Evolutionary conservation across 176 grass and related monocot genomes (phyloP).

Genomic region (Metroxylon sagu): DNA sequence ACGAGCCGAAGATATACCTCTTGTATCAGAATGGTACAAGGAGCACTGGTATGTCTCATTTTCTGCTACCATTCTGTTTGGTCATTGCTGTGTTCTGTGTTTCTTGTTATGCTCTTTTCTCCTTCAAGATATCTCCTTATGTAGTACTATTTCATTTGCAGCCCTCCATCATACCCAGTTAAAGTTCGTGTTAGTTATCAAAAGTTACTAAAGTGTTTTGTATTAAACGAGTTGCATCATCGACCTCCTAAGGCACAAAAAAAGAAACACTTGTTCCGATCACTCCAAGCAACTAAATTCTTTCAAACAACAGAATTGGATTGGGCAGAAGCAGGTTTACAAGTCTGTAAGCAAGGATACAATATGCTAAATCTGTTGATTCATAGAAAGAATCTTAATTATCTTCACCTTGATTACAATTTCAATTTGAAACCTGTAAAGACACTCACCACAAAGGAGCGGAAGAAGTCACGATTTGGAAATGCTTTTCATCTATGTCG

Average conservation of each 20-base stretch:
- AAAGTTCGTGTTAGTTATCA: constrained; percentile 99
- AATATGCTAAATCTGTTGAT: constrained; percentile 99
- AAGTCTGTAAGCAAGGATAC: constrained; percentile 98
- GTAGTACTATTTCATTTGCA: constrained; percentile 36
- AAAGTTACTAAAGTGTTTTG: constrained; percentile 92
- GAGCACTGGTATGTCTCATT: constrained; percentile 71
- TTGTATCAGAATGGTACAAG: constrained; percentile 94
- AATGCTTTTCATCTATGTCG: constrained; percentile 97
- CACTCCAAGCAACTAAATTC: constrained; percentile 88
- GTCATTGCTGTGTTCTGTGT: no score
- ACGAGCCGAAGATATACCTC: constrained; percentile 93
- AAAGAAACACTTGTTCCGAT: constrained; percentile 94
- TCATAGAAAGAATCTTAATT: constrained; percentile 95
- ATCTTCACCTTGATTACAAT: constrained; percentile 98
- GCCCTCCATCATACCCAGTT: constrained; percentile 88
- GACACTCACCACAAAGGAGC: constrained; percentile 96
- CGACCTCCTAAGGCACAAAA: constrained; percentile 91
- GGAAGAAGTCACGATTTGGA: constrained; percentile 98
- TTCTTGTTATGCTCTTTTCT: no score
- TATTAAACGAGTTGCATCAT: constrained; percentile 90
- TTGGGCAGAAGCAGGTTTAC: constrained; percentile 93
- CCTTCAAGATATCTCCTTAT: neutral
- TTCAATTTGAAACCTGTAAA: constrained; percentile 98
- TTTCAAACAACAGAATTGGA: constrained; percentile 98
- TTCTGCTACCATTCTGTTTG: neutral